Conservation (phyloP, 768 basidiomycete genomes). For the Naganishia friedmannii region DNA sequence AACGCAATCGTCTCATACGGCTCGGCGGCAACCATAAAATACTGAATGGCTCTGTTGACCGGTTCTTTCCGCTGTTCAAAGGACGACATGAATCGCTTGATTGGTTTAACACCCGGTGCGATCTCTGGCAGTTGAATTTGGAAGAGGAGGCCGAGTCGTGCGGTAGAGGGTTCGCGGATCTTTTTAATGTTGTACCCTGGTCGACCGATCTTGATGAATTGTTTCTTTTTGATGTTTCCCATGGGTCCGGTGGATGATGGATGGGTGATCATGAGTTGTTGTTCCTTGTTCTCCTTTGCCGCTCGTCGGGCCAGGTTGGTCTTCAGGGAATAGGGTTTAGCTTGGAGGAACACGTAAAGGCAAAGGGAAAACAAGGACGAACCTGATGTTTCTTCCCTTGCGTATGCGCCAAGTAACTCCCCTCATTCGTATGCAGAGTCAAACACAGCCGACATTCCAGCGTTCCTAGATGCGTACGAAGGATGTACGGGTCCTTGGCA, state of each 20-base stretch:
- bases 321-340: conserved; percentile 19
- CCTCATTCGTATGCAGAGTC: conserved; percentile 98
- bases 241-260: conserved; percentile 54
- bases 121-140: conserved; percentile 88
- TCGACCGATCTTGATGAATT: conserved; percentile 90
- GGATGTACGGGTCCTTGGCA: conserved; percentile 98
- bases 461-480: conserved; percentile 96
- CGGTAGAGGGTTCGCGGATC: conserved; percentile 75
- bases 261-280: conserved; percentile 75
- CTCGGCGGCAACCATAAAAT: conserved; percentile 96
- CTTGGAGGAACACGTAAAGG: background rate
- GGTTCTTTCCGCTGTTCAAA: conserved; percentile 96
- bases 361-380: background rate
- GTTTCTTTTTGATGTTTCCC: conserved; percentile 70
- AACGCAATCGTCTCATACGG: conserved; percentile 99
- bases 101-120: conserved; percentile 75
- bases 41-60: conserved; percentile 94
- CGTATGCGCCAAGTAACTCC: conserved; percentile 95
- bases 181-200: conserved; percentile 78
- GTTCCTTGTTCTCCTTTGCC: conserved; percentile 94
- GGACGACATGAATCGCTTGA: conserved; percentile 90
- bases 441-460: conserved; percentile 96
- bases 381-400: conserved; percentile 97
- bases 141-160: conserved; percentile 95
- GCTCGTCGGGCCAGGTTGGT: conserved; percentile 96